Evolutionary conservation across 768 basidiomycete genomes (phyloP), one percentile per base, ranked within the genome.

Genomic region (Leucocoprinus leucothites): DNA sequence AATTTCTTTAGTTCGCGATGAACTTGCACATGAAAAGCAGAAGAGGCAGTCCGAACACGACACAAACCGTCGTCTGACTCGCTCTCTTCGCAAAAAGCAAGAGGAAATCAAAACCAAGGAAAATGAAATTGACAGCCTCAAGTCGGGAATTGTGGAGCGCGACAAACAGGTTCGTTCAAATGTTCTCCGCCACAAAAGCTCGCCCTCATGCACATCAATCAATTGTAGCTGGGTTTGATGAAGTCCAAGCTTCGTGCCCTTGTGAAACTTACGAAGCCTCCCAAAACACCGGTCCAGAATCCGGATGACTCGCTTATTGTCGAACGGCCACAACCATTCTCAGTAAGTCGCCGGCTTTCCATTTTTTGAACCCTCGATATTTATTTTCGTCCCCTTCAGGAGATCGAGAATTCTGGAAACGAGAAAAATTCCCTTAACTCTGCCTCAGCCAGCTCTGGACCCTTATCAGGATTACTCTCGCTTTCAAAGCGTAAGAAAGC

Each of bases 41-140:
- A 56, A 44, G 36, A 28, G 48, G 43, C 28, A 43, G 9, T 48
- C 47, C 5, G 54, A 56, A 24, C 24, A 56, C 1, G 48, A 56
- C 8, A 48, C 47, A 9, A 56, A 49, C 22, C 54, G 48, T 14
- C 54, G 54, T 34, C 54, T 56, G n/a, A 42, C 47, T n/a, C 54
- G 47, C 34, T 49, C 47, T 9, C 47, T 56, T 24, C 54, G 47
- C 13, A 56, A 56, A 25, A 56, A 56, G 47, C 54, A 56, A 36
- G 54, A 56, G 3, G 47, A 49, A 22, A 34, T 56, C 11, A n/a
- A 11, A 4, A 22, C 21, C 2, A 56, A 48, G 48, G 47, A 48
- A 21, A 31, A 34, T 16, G 54, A 56, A 41, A 49, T 56, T 18
- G 40, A 24, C 31, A 19, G 19, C 11, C 40, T 56, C n/a, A 56